Evolutionary conservation across 108 stramenopile species (phyloP).

Genomic region (Fistulifera pelliculosa): DNA sequence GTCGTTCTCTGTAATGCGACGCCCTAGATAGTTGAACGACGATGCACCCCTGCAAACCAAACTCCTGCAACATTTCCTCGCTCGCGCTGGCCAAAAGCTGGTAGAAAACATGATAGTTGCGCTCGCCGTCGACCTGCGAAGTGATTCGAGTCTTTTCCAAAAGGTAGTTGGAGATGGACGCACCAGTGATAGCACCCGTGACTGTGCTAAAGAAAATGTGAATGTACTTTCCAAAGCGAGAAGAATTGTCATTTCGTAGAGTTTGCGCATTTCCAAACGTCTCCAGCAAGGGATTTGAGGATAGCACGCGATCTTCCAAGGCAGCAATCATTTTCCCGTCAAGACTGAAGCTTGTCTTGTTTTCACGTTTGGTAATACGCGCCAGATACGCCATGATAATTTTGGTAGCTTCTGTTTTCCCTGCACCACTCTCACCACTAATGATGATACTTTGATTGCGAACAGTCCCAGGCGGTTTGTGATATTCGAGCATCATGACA

Average conservation of each 20-base stretch:
- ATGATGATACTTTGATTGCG: conserved; percentile 81
- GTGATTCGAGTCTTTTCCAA: conserved; percentile 92
- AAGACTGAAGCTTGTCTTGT: conserved; percentile 6
- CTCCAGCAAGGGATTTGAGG: conserved; percentile 89
- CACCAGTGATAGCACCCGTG: conserved; percentile 63
- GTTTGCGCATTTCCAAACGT: conserved; percentile 91
- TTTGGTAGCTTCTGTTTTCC: conserved; percentile 94
- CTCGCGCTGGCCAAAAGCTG: conserved; percentile 74
- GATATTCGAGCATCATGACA: conserved; percentile 30
- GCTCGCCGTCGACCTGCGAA: conserved; percentile 83
- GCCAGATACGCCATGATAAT: conserved; percentile 94
- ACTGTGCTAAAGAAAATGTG: conserved; percentile 69
- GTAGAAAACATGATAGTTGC: conserved; percentile 99
- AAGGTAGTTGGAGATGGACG: conserved; percentile 81
- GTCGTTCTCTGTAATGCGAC: conserved; percentile 20
- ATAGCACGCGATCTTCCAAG: conserved; percentile 81
- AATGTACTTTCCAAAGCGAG: conserved; percentile 93
- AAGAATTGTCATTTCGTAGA: conserved; percentile 79
- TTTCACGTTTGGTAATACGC: conserved; percentile 47
- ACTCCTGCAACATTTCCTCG: conserved; percentile 35
- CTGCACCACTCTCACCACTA: conserved; percentile 88
- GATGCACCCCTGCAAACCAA: conserved; percentile 47
- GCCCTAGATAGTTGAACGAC: conserved; percentile 58
- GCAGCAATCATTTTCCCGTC: conserved; percentile 41
- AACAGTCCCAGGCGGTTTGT: conserved; percentile 23